These are phyloP conservation scores for Aspergillus sparsus DNA, from an alignment of 495 filamentous ascomycete species.

Conservation along the genomic window DNA sequence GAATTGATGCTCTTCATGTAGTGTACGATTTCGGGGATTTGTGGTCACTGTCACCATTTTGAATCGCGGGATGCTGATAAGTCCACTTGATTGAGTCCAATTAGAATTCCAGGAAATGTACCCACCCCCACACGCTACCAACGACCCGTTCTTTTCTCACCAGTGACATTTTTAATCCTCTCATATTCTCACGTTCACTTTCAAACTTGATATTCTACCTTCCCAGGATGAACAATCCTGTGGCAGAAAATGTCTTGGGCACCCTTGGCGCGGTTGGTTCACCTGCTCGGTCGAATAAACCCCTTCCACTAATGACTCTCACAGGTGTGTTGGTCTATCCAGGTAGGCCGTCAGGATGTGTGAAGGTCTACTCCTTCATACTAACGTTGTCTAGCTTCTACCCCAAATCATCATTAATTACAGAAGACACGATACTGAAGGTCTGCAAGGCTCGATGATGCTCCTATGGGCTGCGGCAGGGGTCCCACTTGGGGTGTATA, in stretches of 20 bases:
- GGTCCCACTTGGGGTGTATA: slow-evolving; percentile 65
- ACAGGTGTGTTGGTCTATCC: slow-evolving; percentile 55
- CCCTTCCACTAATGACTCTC: slow-evolving; percentile 16
- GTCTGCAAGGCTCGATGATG: slow-evolving; percentile 66
- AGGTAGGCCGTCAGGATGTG: slow-evolving; percentile 27
- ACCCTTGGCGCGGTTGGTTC: slow-evolving; percentile 55
- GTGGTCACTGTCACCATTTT: too few species aligned
- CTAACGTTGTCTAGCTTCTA: slow-evolving; percentile 49
- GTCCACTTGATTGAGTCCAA: too few species aligned
- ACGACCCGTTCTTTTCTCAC: too few species aligned
- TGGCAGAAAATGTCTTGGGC: slow-evolving; percentile 58
- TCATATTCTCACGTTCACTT: too few species aligned
- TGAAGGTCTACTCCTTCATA: not conserved
- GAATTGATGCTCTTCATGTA: too few species aligned
- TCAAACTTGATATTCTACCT: too few species aligned
- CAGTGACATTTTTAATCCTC: too few species aligned
- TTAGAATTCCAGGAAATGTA: too few species aligned
- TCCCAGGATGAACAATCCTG: slow-evolving; percentile 49
- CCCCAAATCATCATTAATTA: slow-evolving; percentile 68
- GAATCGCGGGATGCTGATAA: too few species aligned
- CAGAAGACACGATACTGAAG: slow-evolving; percentile 57
- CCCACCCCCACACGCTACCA: too few species aligned
- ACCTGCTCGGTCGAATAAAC: slow-evolving; percentile 4
- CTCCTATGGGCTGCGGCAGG: slow-evolving; percentile 65
- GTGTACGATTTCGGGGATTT: too few species aligned